Evolutionary conservation across 345 rosid genomes (phyloP), one percentile per base, ranked within the genome.

Genomic region (Melaleuca quinquenervia): DNA sequence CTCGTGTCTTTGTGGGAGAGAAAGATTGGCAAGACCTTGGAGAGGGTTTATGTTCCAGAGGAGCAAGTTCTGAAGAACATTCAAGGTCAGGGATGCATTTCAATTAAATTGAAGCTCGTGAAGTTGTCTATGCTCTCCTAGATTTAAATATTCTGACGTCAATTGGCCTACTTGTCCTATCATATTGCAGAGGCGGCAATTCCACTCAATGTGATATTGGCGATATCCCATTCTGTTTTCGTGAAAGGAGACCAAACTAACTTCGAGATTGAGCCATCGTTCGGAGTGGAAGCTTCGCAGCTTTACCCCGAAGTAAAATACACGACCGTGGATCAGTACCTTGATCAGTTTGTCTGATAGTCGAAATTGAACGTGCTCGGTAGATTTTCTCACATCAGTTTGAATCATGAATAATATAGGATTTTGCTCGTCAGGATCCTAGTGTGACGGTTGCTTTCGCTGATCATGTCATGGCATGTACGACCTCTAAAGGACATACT

Each of bases 1-100:
- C 70, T 82, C 50, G 70, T 82, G 82, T 60, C 87, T 18, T 44
- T 86, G 60, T 86, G 85, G 87, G 87, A 86, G 85, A 82, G 83
- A 45, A 86, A 82, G 85, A 86, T 86, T 44, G 87, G 82, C 21
- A 82, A 86, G 51, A 64, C 82, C 20, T 32, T 86, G 49, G 53
- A 86, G 82, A 56, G 62, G 56, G 60, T 51, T 32, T 62, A 86
- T 15, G 51, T 82, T 27, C 82, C 51, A 3, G 82, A 56, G 44
- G 87, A 86, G 50, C 85, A 86, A 22, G 44, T 86, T 51, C 82
- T 62, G 50, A 82, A 82, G 84, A 62, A 82, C 58, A 86, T 86
- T 52, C 50, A 82, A 86, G 84, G 87, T 83, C 6, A 36, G 13
- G 27, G 15, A 53, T 24, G n/a, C 24, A 8, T 16, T 58, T 21